These are phyloP conservation scores for Sesbania bispinosa DNA, from an alignment of 306 rosid genomes.

Conservation along the genomic window DNA sequence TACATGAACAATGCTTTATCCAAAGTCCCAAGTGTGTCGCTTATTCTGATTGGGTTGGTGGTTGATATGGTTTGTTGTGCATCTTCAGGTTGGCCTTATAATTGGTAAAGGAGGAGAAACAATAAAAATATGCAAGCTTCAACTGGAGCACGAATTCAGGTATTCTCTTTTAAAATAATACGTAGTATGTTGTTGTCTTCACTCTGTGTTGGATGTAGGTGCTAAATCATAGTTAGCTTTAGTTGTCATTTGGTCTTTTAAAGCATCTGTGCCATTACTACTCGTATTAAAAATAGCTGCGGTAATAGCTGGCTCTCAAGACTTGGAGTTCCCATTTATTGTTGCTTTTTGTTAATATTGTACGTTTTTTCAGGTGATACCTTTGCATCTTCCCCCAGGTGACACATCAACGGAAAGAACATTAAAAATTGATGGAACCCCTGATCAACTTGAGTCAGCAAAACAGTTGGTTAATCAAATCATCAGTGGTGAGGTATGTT, in stretches of 20 bases:
- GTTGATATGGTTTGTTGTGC: not conserved
- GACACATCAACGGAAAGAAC: conserved; percentile 83
- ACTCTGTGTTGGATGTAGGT: not conserved
- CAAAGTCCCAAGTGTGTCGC: not conserved
- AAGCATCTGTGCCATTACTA: no score
- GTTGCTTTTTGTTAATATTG: not conserved
- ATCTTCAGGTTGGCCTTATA: conserved; percentile 83
- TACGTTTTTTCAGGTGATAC: conserved; percentile 63
- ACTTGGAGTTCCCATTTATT: not conserved
- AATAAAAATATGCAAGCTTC: conserved; percentile 87
- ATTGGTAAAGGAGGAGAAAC: conserved; percentile 99
- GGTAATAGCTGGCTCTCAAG: not conserved
- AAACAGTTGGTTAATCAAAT: conserved; percentile 81
- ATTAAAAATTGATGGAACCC: conserved; percentile 76
- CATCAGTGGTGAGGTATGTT: conserved; percentile 48
- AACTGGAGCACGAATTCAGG: conserved; percentile 95
- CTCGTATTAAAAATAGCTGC: not conserved
- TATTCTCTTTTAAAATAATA: conserved; percentile 13
- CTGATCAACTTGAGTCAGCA: conserved; percentile 80
- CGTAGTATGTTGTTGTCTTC: not conserved
- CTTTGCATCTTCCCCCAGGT: conserved; percentile 95
- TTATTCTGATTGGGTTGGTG: not conserved
- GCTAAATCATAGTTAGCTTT: not conserved
- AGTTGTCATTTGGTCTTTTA: no score
- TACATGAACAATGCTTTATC: not conserved